Evolutionary conservation across 1,139 yeast species (phyloP).

Genomic region (Hemisphaericaspora lyxosophila): DNA sequence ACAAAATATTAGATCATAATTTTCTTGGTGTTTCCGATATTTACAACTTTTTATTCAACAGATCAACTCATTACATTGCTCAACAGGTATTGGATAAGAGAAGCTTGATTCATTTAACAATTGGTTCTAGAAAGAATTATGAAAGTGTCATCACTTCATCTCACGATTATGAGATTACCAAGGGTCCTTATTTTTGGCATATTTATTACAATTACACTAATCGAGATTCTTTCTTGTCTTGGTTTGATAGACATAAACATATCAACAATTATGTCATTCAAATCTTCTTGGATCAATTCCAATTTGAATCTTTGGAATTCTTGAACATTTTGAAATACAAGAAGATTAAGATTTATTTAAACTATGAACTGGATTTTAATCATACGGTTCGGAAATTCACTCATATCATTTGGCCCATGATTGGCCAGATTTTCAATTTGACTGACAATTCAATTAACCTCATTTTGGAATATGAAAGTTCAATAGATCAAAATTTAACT

Average conservation of each 20-base stretch:
- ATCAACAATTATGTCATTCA: slow-evolving; percentile 9
- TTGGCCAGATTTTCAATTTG: slow-evolving; percentile 8
- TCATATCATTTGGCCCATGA: slow-evolving; percentile 11
- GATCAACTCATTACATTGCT: slow-evolving; percentile 8
- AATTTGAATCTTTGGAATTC: slow-evolving; percentile 6
- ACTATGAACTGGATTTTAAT: slow-evolving; percentile 9
- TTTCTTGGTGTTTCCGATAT: slow-evolving; percentile 8
- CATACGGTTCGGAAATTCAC: slow-evolving; percentile 11
- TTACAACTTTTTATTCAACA: slow-evolving; percentile 9
- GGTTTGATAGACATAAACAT: slow-evolving; percentile 7
- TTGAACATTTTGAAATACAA: slow-evolving; percentile 6
- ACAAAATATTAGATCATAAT: slow-evolving; percentile 9
- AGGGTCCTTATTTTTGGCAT: slow-evolving; percentile 13
- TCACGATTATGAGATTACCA: slow-evolving; percentile 9
- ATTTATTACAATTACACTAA: slow-evolving; percentile 9
- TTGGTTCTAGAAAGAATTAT: slow-evolving; percentile 9
- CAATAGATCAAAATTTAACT: slow-evolving; percentile 7
- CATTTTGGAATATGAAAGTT: slow-evolving; percentile 11
- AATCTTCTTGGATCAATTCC: slow-evolving; percentile 11
- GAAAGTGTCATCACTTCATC: slow-evolving; percentile 11
- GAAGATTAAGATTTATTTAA: slow-evolving; percentile 10
- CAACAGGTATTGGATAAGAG: slow-evolving; percentile 10
- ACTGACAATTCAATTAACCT: slow-evolving; percentile 6
- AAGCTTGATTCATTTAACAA: slow-evolving; percentile 9
- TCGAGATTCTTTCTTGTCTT: slow-evolving; percentile 6